phyloP scores from a whole-genome alignment of 2,329 filamentous ascomycete genomes.

The Fusarium sp. region DNA sequence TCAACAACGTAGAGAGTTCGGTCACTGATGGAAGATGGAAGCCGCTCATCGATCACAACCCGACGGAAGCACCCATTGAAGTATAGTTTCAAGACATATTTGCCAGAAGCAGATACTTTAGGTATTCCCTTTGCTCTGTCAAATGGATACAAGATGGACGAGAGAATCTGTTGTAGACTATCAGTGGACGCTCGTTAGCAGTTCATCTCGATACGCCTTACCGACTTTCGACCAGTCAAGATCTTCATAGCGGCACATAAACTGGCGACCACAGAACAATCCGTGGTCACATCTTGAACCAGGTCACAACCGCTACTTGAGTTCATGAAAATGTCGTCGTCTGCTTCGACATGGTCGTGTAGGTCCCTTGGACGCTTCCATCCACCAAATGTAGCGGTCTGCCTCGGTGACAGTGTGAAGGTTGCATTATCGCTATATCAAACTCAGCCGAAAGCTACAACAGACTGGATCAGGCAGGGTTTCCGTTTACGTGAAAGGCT shows the following conservation, averaged over 20 bases:
- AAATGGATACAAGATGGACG: slow-evolving; percentile 79
- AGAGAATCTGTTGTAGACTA: slow-evolving; percentile 65
- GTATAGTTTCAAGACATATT: slow-evolving; percentile 90
- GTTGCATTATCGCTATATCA: slow-evolving; percentile 70
- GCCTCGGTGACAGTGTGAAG: slow-evolving; percentile 78
- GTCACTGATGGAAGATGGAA: slow-evolving; percentile 79
- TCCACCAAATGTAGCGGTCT: slow-evolving; percentile 78
- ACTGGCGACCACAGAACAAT: slow-evolving; percentile 97
- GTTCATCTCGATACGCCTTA: slow-evolving; percentile 50
- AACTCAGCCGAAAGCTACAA: slow-evolving; percentile 1
- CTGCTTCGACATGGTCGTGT: slow-evolving; percentile 38
- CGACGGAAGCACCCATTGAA: slow-evolving; percentile 94
- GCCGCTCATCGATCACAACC: slow-evolving; percentile 87
- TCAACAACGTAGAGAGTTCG: slow-evolving; percentile 89
- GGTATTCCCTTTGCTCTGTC: slow-evolving; percentile 68
- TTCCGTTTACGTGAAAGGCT: slow-evolving; percentile 69
- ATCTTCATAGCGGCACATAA: slow-evolving; percentile 82
- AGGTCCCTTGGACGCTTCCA: slow-evolving; percentile 84
- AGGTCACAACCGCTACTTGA: slow-evolving; percentile 75
- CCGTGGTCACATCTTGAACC: slow-evolving; percentile 93
- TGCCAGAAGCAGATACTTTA: slow-evolving; percentile 78
- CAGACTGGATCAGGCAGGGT: neutral
- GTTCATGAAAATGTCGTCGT: slow-evolving; percentile 63
- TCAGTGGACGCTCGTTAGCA: neutral
- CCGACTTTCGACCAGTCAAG: slow-evolving; percentile 74